phyloP scores from a whole-genome alignment of 257 asterid species.

The Datura wrightii region DNA sequence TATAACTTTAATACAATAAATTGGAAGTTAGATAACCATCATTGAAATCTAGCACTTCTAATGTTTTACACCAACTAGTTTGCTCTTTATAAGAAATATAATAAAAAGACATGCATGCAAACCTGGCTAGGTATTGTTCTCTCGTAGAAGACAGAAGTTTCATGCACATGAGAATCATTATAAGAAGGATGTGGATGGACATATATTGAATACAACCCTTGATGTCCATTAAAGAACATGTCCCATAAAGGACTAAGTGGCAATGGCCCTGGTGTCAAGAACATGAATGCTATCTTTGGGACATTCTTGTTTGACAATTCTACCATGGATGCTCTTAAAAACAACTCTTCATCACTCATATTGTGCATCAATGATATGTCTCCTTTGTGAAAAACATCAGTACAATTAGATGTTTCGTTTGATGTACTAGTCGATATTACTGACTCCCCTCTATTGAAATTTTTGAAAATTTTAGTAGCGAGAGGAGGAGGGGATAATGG shows the following conservation, averaged over 20 bases:
- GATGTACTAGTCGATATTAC: no score
- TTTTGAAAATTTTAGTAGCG: no score
- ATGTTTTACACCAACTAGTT: no score
- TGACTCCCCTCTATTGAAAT: no score
- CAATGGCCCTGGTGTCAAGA: neutral
- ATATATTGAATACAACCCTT: constrained; percentile 51
- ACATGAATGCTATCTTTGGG: neutral
- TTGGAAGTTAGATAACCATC: no score
- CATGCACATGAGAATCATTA: constrained; percentile 48
- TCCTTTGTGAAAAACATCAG: no score
- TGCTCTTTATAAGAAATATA: no score
- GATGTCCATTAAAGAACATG: neutral
- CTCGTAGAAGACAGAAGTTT: constrained; percentile 52
- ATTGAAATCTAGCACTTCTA: no score
- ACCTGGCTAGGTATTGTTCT: constrained; percentile 74
- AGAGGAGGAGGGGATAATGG: no score
- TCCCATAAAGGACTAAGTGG: neutral
- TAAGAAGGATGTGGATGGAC: constrained; percentile 67
- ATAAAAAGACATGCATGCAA: neutral
- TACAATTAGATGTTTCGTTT: no score
- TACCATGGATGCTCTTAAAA: neutral
- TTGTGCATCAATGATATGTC: no score
- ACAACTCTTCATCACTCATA: neutral
- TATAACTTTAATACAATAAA: no score
- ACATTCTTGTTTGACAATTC: neutral